Base-by-base conservation (phyloP, 441 rosid genomes). In the Manihot esculenta region DNA sequence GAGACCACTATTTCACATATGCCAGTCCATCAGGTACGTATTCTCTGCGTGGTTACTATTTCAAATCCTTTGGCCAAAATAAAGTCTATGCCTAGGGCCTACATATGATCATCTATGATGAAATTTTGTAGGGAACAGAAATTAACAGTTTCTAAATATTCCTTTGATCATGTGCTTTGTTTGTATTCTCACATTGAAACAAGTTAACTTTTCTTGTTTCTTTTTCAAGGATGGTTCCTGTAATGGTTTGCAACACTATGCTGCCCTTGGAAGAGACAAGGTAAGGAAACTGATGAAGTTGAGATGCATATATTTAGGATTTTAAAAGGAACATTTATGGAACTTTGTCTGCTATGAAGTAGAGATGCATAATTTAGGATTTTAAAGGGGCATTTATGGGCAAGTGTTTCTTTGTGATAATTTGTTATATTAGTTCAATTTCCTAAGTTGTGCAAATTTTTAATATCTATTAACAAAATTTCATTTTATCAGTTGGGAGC, bases 211-310 rank as follows among this genome's bases (percentile, higher is more conserved):
- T 77, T 64, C 41, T 67, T 62, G 68, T 70, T 61, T 57, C 56
- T 76, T 77, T 65, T 79, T 70, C 70, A 68, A 94, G 99, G 99
- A 96, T 86, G 99, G 99, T 81, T 96, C 99, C 27, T 93, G 99
- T 78, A 96, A 96, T 82, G 99, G 99, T 67, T 84, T 96, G 74
- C 99, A 96, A 81, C 99, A 96, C 72, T 96, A 96, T 83, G 99
- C 99, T 77, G 99, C 99, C 44, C 84, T 93, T 68, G 98, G 99
- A 74, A 91, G 98, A 78, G 98, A 96, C 82, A 84, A 84, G 97
- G 99, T 96, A 88, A 80, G 61, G 59, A 35, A 5, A 8, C 72
- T 68, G 51, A 51, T 33, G 38, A 3, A 33, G 6, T 33, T 4
- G 3, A 33, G 6, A 33, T 33, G 38, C 38, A 33, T 33, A n/a